These are phyloP conservation scores for Chlorella variabilis DNA, from an alignment of 163 green algal species.

Conservation along the genomic window DNA sequence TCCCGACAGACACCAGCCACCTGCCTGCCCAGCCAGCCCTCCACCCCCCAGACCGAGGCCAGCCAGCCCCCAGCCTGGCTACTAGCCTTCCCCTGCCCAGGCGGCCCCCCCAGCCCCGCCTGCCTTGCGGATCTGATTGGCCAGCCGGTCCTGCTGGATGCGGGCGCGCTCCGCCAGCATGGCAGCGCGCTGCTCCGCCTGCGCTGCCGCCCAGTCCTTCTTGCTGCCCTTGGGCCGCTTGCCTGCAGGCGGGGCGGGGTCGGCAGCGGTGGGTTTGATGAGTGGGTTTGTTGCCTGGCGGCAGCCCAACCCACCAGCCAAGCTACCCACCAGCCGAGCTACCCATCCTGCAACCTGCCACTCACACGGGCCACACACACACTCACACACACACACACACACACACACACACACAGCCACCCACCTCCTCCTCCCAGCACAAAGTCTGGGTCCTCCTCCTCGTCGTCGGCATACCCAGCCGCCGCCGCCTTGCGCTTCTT, in stretches of 20 bases:
- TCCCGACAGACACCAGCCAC: no score
- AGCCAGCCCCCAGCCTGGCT: no score
- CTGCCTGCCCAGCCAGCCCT: neutral
- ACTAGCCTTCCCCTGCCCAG: no score
- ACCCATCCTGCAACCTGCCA: no score
- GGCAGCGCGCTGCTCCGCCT: conserved; percentile 42
- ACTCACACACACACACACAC: neutral
- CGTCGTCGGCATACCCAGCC: neutral
- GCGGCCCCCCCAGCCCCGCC: no score
- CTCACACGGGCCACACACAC: no score
- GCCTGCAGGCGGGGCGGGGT: neutral
- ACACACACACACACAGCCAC: neutral
- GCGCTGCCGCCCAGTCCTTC: neutral
- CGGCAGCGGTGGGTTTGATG: neutral
- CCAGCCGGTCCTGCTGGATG: conserved; percentile 42
- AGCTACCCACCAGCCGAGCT: no score
- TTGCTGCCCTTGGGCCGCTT: neutral
- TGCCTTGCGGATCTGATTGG: conserved; percentile 14
- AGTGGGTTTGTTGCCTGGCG: no score
- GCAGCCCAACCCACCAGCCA: no score
- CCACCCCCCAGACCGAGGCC: no score
- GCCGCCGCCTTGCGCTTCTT: conserved; percentile 13
- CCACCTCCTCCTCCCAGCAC: neutral
- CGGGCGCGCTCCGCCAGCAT: conserved; percentile 44
- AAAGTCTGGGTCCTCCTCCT: conserved; percentile 32